Evolutionary conservation across 31 red algal genomes (phyloP), one percentile per base, ranked within the genome.

Genomic region (Odonthalia washingtoniensis): DNA sequence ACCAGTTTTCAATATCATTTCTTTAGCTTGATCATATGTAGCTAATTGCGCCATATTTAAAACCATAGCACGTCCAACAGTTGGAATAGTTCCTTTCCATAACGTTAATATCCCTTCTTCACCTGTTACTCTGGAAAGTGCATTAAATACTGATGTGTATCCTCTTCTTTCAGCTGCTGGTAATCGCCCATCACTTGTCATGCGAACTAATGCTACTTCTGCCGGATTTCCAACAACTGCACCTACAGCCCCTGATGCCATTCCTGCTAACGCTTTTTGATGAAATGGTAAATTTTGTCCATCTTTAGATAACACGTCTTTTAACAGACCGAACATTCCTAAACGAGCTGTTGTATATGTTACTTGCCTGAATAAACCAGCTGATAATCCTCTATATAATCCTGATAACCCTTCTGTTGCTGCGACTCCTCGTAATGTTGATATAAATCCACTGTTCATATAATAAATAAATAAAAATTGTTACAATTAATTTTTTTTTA

Each of bases 21-120:
- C 92, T 85, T 99, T 99, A 37, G 94, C 89, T 91, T 99, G 97
- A 52, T 92, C 92, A 61, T 99, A 99, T 0, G 95, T 97, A 21
- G 91, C 89, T 46, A 99, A 77, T 70, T 97, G 94, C 61, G 95
- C 94, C 43, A 94, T 80, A 60, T 96, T 96, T 44, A 99, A 46
- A n/a, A 95, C 87, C 92, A 94, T 94, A 4, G 92, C 94, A 43
- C 97, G 84, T 45, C 90, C 91, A 16, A 99, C 84, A 24, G 91
- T 96, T 18, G 97, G 95, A 63, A 89, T 66, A 3, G 92, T 89
- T 17, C 97, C 97, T 26, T 92, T 74, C 95, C 95, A 99, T 40
- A 99, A 65, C 9, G 97, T 97, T 18, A 53, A 40, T 37, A 99
- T 17, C 3, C 97, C 97, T 75, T 99, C 97, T 77, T 99, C 97